A percentile compares a stretch with the other conserved stretches of the same genome.
phyloP scores from a whole-genome alignment of 208 protist genomes.

The Trichomonas vaginalis region DNA sequence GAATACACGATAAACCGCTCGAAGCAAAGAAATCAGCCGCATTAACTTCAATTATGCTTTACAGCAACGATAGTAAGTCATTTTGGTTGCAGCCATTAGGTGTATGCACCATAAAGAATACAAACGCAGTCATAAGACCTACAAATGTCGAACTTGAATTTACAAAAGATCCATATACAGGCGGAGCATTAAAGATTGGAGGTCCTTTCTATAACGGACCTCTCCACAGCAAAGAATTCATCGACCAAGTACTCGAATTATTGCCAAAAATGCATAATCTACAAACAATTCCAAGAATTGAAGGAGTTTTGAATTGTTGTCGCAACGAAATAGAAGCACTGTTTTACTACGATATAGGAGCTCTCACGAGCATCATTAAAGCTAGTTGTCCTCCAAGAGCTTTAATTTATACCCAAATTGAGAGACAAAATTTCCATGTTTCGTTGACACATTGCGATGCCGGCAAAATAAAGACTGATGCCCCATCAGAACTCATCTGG shows the following conservation, averaged over 20 bases:
- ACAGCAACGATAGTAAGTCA: background rate
- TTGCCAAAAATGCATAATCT: background rate
- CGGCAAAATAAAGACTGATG: conserved; percentile 66
- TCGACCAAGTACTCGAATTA: background rate
- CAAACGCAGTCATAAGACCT: background rate
- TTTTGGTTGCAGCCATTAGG: background rate
- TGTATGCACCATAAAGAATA: background rate
- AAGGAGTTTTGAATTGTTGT: background rate
- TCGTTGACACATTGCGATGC: conserved; percentile 66
- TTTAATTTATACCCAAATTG: background rate
- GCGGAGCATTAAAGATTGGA: background rate
- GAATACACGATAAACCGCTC: conserved; percentile 59
- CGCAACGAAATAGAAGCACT: background rate
- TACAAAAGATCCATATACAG: background rate
- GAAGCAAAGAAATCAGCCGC: background rate
- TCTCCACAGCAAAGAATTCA: background rate
- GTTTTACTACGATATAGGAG: background rate
- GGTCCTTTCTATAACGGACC: background rate
- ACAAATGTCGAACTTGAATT: background rate
- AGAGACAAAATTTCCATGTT: conserved; percentile 50
- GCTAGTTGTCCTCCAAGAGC: background rate
- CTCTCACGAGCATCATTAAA: background rate
- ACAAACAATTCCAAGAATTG: background rate
- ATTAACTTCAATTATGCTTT: background rate
- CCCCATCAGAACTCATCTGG: conserved; percentile 57